Base-by-base conservation (phyloP, 306 rosid species). In the Bauhinia variegata region DNA sequence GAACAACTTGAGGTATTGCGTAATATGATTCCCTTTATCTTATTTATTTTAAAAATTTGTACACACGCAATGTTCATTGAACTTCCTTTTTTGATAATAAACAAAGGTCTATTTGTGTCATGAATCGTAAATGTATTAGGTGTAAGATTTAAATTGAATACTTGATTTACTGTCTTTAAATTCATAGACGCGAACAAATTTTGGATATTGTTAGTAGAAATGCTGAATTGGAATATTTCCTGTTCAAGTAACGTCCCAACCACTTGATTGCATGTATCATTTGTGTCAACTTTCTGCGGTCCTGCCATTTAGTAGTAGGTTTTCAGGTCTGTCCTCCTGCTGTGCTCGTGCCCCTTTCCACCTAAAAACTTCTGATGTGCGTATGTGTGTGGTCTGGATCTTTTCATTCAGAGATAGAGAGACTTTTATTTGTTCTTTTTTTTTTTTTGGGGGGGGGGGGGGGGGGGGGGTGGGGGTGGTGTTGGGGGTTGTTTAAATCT, bases 1-100 rank as follows among this genome's bases (percentile, higher is more conserved):
- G 99, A 93, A 64, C 99, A 90, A 76, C 97, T 93, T 31, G 99
- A 93, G 97, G 99, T 93, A 71, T 72, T 57, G 55, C 42, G 71
- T 58, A 8, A 51, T 38, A 10, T 42, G 39, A 34, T 34, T 36
- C 58, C 66, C 44, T 63, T 65, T 54, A 9, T 23, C 15, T 18
- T 12, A 9, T 58, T 18, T 11, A 33, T 16, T 65, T 48, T 11
- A 28, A 41, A 42, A 52, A 3, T 55, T 54, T 0, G 16, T 14
- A 11, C n/a, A 44, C n/a, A n/a, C 8, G 31, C 13, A 37, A 52
- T 37, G 5, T 38, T 46, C 14, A 28, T 63, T n/a, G 41, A 16
- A 31, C 43, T 31, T 31, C 44, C 43, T 43, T 49, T 4, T 15
- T 31, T 32, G 30, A 15, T 47, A 47, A 10, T 30, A 47, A 63